Evolutionary conservation across 202 grass and related monocot species (phyloP), one percentile per base, ranked within the genome.

Genomic region (Panicum hallii): DNA sequence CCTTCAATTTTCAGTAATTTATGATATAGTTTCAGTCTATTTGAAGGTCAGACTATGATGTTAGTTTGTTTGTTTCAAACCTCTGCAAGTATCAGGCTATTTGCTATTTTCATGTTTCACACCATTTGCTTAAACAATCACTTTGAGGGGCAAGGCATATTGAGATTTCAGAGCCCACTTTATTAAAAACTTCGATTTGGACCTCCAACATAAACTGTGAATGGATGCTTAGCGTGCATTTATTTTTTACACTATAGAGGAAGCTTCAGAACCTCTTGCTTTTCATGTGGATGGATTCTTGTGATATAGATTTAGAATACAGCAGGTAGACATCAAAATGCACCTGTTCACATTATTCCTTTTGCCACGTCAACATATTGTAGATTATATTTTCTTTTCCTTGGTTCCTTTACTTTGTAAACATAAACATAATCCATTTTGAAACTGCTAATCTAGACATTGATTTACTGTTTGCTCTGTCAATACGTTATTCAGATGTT

Each of bases 21-120:
- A n/a, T 60, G 62, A 22, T 65, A 76, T 63, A 63, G 28, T 46
- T 86, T 63, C 45, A 32, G 0, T n/a, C 16, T 15, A n/a, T 71
- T 79, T 20, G 26, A 72, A 60, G 62, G 17, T 48, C 63, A 14
- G 17, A 8, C 66, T 52, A 50, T 52, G 83, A 0, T 76, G 48
- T 17, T 63, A 53, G 61, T 32, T 85, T 66, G 16, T 46, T 78
- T 4, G 4, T 77, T 85, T 54, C 46, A 81, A 70, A 32, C 20
- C 13, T 50, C 45, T 20, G 36, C 42, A 72, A 56, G 8, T 63
- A 20, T 60, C 38, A 9, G 19, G 13, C 7, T 80, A 42, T 67
- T 40, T 40, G 17, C 7, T 72, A 62, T 34, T 58, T 82, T 72
- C 11, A 9, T 46, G 4, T 46, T 12, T 73, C 68, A 73, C 0